Evolutionary conservation across 352 stramenopile genomes (phyloP).

Genomic region (Pythium sp.): DNA sequence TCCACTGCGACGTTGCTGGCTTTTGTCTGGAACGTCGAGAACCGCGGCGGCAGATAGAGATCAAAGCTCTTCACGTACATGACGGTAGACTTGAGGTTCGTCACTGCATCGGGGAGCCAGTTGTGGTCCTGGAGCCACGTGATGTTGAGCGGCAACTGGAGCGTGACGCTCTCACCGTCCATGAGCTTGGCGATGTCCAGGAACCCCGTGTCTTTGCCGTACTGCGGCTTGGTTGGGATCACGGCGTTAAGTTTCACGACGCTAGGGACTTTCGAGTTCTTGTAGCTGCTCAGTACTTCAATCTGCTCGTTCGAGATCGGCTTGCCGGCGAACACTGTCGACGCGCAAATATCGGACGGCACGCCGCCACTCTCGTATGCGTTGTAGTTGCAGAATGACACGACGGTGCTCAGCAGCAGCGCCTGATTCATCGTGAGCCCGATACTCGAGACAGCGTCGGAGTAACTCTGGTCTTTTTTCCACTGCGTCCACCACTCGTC

Average conservation of each 20-base stretch:
- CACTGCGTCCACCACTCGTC: conserved; percentile 4
- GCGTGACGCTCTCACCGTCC: not conserved
- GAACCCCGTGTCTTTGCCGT: conserved; percentile 4
- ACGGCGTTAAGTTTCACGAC: not conserved
- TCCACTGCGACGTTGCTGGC: not conserved
- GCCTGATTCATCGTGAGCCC: conserved; percentile 5
- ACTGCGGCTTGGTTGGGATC: conserved; percentile 6
- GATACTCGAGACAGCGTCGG: not conserved
- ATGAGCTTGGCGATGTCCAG: conserved; percentile 8
- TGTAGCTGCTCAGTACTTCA: conserved; percentile 2
- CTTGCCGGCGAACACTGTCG: conserved; percentile 1
- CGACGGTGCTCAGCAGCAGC: conserved; percentile 4
- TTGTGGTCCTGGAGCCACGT: conserved; percentile 1
- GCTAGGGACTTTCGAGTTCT: not conserved
- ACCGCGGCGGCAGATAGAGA: conserved; percentile 1
- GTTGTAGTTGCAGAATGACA: conserved; percentile 2
- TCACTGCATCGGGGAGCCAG: conserved; percentile 1
- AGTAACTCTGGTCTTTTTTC: conserved; percentile 5
- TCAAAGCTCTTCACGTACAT: conserved; percentile 7
- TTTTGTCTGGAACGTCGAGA: conserved; percentile 2
- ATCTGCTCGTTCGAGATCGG: conserved; percentile 3
- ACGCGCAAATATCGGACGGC: not conserved
- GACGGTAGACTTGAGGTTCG: not conserved
- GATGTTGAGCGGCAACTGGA: conserved; percentile 2
- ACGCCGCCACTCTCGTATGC: conserved; percentile 3